Evolutionary conservation across 2,329 filamentous ascomycete genomes (phyloP), one percentile per base, ranked within the genome.

Genomic region (Venturia effusa): DNA sequence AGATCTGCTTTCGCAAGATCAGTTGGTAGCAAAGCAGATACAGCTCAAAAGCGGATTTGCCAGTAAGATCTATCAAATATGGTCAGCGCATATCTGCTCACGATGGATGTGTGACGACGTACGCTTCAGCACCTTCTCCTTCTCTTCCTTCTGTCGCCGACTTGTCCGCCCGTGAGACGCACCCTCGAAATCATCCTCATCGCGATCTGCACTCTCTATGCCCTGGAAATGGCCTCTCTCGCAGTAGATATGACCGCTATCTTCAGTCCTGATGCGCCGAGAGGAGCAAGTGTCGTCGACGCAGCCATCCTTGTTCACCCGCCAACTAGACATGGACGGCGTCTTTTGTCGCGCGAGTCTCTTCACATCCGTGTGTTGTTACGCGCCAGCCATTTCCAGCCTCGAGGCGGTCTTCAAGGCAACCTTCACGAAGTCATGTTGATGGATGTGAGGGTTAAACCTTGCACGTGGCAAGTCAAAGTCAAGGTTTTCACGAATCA

Each of bases 11-110:
- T 72, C 92, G 86, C 34, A 99, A 78, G 59, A 97, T 82, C 39
- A 96, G 79, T 74, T 97, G 93, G 65, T 95, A 83, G 67, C 85
- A 88, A 72, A 96, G 88, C 41, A 97, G 79, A 72, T 90, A 97
- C 30, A 97, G 82, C 67, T 88, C 84, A 67, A 86, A 84, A 17
- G 88, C 93, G 62, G 84, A 81, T 59, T 83, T 79, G 51, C 92
- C 92, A 6, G 73, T 78, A 69, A 80, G 79, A 64, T 75, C 81
- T 81, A 63, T 74, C 74, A 61, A 19, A 32, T 30, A 3, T n/a
- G 8, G 24, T 62, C n/a, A 62, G 61, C 37, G 24, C 17, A 3
- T 13, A 7, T 41, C 34, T 10, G 15, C 27, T 40, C 15, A 59
- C 15, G 19, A 30, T 57, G 24, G 11, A 48, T 3, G 24, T 48